Evolutionary conservation across 495 filamentous ascomycete genomes (phyloP).

Genomic region (Penicillium subrubescens): DNA sequence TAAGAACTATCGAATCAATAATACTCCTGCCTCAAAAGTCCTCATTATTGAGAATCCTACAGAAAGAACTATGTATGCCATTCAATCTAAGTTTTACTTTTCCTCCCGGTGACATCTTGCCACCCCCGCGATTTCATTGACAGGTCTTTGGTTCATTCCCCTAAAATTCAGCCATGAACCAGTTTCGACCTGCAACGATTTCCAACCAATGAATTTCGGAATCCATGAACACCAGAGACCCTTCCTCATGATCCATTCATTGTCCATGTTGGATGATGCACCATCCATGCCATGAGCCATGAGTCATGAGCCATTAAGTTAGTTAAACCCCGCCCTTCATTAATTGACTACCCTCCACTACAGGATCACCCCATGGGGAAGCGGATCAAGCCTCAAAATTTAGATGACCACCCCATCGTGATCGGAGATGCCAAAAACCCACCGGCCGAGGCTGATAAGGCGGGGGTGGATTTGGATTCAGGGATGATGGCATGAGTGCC

Average conservation of each 20-base stretch:
- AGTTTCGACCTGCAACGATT: not conserved
- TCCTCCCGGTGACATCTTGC: not conserved
- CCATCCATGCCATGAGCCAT: not conserved
- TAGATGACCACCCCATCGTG: not conserved
- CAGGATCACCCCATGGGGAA: not conserved
- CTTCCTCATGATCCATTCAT: not conserved
- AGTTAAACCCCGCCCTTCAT: not conserved
- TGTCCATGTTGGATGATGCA: not conserved
- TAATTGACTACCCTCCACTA: not conserved
- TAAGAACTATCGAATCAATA: not conserved
- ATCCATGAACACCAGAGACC: not conserved
- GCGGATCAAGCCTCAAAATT: not conserved
- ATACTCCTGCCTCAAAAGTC: not conserved
- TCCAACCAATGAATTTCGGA: not conserved
- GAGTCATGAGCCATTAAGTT: not conserved
- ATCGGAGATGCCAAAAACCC: not conserved
- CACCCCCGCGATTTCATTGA: not conserved
- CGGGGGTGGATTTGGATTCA: not conserved
- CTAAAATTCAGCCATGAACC: not conserved
- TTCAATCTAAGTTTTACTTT: not conserved
- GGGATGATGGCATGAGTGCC: not conserved
- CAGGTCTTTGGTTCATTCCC: not conserved
- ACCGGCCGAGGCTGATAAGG: not conserved
- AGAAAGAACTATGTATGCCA: not conserved
- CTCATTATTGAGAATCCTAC: not conserved